A percentile compares a stretch with the other conserved stretches of the same genome.
phyloP scores from a whole-genome alignment of 2,329 filamentous ascomycete genomes.

The Venturia effusa region DNA sequence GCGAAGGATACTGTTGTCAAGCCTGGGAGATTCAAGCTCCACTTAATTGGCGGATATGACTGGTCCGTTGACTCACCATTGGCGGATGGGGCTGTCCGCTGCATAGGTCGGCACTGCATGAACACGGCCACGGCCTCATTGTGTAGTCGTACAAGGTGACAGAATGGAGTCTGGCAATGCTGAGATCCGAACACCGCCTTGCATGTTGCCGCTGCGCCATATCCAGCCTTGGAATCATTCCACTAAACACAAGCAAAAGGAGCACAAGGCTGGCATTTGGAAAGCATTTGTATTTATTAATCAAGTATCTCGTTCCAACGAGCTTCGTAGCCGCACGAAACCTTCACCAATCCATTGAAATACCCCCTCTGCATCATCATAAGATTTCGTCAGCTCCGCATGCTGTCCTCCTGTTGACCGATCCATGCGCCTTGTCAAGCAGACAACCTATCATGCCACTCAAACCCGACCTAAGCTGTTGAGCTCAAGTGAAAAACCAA shows the following conservation, averaged over 20 bases:
- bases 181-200: neutral
- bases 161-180: neutral
- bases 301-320: neutral
- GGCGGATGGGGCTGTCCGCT: neutral
- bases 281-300: neutral
- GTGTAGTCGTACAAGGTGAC: neutral
- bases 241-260: neutral
- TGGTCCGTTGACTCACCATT: neutral
- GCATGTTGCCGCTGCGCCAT: neutral
- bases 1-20: neutral
- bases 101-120: neutral
- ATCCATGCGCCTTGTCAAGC: neutral
- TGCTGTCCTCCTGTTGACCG: neutral
- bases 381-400: neutral
- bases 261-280: neutral
- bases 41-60: neutral
- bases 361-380: neutral
- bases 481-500: neutral
- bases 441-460: neutral
- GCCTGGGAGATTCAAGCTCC: neutral
- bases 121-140: neutral
- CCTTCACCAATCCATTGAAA: slow-evolving; percentile 1
- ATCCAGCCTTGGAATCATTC: neutral
- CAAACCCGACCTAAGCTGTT: neutral
- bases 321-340: neutral